Conservation (phyloP, 495 filamentous ascomycete genomes). For the Acidomyces sp. region DNA sequence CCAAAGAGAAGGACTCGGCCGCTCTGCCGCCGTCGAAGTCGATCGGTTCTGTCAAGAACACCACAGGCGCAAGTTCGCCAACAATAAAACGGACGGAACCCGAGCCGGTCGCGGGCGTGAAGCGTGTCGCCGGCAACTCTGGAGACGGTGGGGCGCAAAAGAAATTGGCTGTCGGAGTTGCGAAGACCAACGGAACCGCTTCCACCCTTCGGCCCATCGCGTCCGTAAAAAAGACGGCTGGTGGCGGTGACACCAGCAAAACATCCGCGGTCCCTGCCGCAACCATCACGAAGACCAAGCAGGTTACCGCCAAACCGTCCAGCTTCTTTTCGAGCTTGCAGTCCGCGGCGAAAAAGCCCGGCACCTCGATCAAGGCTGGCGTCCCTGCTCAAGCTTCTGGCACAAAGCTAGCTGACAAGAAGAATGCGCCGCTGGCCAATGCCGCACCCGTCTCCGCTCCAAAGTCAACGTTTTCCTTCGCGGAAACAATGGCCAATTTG, state of each 20-base stretch:
- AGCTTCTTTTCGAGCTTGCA: conserved; percentile 45
- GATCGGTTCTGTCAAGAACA: no score
- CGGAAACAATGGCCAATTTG: conserved; percentile 48
- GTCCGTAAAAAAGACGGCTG: conserved; percentile 22
- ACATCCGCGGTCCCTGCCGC: conserved; percentile 18
- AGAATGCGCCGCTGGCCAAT: conserved; percentile 33
- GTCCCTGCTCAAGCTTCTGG: conserved; percentile 13
- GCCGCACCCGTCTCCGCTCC: conserved; percentile 21
- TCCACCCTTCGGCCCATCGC: conserved; percentile 13
- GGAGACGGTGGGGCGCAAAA: conserved; percentile 33
- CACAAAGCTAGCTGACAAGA: conserved; percentile 20
- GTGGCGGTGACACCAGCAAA: not conserved
- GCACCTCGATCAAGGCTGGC: conserved; percentile 35
- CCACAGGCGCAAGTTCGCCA: conserved; percentile 20
- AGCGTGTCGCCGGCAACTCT: conserved; percentile 28
- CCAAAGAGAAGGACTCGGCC: conserved; percentile 23
- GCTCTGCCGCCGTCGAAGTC: conserved; percentile 37
- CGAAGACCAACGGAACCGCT: conserved; percentile 31
- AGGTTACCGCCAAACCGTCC: conserved; percentile 43
- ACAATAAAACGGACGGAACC: conserved; percentile 24
- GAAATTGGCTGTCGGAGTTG: conserved; percentile 27
- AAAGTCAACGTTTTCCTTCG: conserved; percentile 34
- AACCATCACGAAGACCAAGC: conserved; percentile 36
- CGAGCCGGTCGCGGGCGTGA: conserved; percentile 35
- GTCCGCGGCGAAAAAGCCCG: conserved; percentile 49